phyloP scores from a whole-genome alignment of 148 eudicot species.

The Pharnaceum exiguum region DNA sequence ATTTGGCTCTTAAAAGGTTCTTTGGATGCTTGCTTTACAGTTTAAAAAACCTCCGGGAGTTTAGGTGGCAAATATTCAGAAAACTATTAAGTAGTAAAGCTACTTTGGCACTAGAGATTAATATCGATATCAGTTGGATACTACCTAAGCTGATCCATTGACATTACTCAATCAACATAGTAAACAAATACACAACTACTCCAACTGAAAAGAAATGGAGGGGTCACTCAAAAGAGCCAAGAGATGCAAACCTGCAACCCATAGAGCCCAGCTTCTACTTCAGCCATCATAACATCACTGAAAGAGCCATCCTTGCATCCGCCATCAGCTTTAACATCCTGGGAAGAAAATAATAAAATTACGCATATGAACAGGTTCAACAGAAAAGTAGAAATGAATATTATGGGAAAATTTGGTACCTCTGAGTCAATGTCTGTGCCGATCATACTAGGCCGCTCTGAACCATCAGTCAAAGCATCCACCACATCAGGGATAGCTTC shows the following conservation, averaged over 20 bases:
- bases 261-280: conserved; percentile 79
- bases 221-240: background rate
- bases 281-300: conserved; percentile 83
- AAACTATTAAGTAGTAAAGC: no score
- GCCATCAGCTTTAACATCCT: conserved; percentile 45
- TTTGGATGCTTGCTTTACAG: no score
- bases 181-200: no score
- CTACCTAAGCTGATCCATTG: no score
- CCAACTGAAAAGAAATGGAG: background rate
- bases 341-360: conserved; percentile 23
- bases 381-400: conserved; percentile 13
- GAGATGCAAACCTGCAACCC: conserved; percentile 67
- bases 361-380: background rate
- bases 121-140: no score
- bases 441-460: conserved; percentile 22
- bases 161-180: no score
- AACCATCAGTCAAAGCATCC: conserved; percentile 28
- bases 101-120: no score
- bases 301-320: conserved; percentile 38
- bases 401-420: conserved; percentile 36
- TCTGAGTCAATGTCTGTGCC: conserved; percentile 31
- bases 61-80: no score
- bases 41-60: no score
- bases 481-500: conserved; percentile 14
- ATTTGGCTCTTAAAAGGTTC: no score